Percentiles rank a stretch among this genome's conserved stretches.
Conservation (phyloP, 768 basidiomycete genomes). For the Rhodosporidiobolus sp. region DNA sequence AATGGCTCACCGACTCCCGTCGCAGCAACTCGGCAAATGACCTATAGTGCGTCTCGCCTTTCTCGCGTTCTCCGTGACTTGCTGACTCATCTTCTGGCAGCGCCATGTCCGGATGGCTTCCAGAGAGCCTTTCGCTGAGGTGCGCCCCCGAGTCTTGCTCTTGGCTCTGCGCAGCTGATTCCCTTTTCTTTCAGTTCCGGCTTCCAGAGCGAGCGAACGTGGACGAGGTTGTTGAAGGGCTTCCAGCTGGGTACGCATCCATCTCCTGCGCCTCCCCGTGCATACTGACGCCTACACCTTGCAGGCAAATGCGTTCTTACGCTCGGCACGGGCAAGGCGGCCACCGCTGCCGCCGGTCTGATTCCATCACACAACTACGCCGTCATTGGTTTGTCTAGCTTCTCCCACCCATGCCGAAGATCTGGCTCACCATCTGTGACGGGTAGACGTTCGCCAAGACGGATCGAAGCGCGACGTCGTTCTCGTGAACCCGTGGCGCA, state of each 20-base stretch:
- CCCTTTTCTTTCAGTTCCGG: background rate
- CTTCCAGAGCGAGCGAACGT: constrained; percentile 12
- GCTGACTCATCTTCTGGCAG: background rate
- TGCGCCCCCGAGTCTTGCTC: background rate
- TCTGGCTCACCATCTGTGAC: background rate
- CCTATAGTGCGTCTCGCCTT: constrained; percentile 8
- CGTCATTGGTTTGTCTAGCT: constrained; percentile 18
- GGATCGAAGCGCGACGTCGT: constrained; percentile 18
- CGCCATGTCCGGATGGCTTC: constrained; percentile 33
- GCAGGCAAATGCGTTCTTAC: constrained; percentile 33
- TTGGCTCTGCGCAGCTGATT: no score
- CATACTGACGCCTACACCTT: background rate
- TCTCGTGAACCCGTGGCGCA: constrained; percentile 31
- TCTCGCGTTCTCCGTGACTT: background rate
- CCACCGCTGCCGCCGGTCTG: background rate
- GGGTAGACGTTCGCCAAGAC: constrained; percentile 12
- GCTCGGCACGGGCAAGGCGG: constrained; percentile 20
- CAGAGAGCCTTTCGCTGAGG: constrained; percentile 23
- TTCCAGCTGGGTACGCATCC: constrained; percentile 11
- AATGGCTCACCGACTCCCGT: background rate
- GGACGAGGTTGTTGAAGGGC: constrained; percentile 10
- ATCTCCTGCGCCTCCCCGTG: background rate
- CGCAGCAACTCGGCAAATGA: constrained; percentile 38
- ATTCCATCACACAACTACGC: constrained; percentile 36
- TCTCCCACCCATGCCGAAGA: no score